Base-by-base conservation (phyloP, 1,284 basidiomycete genomes). In the Puccinia triticina region DNA sequence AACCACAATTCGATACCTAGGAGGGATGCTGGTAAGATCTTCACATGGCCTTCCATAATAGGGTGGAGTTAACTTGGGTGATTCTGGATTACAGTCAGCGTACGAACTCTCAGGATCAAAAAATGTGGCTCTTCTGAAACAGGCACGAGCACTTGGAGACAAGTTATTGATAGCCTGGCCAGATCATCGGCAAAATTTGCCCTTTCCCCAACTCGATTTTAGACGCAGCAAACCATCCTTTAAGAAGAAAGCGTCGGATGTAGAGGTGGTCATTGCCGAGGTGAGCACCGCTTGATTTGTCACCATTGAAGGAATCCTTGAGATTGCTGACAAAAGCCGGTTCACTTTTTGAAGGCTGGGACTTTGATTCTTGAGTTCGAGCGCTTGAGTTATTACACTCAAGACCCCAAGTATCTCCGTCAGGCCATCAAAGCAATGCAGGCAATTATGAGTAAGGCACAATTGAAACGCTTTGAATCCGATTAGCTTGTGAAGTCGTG, bases 341-440 rank as follows among this genome's bases (percentile, higher is more conserved):
- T 4, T 21, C 26, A 5, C 26, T 48, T 40, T 32, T 21, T 40
- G 23, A 43, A 82, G 81, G 81, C 81, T n/a, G 81, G 81, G 21
- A 55, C 81, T 11, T 40, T 82, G 55, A 82, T 82, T n/a, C 26
- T 82, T 4, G 81, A 82, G 43, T 77, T 82, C 21, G 81, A 77
- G 26, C 73, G 81, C 16, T 48, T 82, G 64, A 82, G 81, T 32
- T 50, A 29, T 37, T 57, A 82, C 57, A 82, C 81, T 7, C 74
- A 61, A 10, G 29, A 82, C n/a, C 61, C 59, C 34, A 82, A 82
- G n/a, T 82, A 77, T 40, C 48, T 74, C 32, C 72, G 55, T 7
- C 40, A 69, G n/a, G 81, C 74, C 46, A n/a, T 46, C n/a, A 77
- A 61, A 61, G 72, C 81, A 16, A 76, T 71, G 34, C 74, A 77